A percentile compares a stretch with the other conserved stretches of the same genome.
Conservation (phyloP, 2,329 filamentous ascomycete genomes). For the Colletotrichum phormii region DNA sequence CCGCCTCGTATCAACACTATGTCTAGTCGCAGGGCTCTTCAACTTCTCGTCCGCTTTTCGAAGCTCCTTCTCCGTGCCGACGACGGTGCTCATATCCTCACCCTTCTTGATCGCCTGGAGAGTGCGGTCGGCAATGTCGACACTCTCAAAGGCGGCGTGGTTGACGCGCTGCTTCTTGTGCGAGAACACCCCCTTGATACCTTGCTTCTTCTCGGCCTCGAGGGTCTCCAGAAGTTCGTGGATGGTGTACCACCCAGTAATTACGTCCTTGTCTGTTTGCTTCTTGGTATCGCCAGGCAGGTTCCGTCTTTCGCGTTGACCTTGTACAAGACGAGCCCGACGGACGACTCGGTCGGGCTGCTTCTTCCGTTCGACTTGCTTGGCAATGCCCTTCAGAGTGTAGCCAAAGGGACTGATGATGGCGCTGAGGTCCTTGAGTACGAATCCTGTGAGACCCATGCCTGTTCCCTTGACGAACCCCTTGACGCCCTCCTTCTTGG, state of each 20-base stretch:
- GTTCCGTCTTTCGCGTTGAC: conserved; percentile 56
- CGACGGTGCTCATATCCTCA: conserved; percentile 51
- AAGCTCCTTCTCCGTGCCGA: conserved; percentile 42
- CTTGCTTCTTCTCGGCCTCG: conserved; percentile 47
- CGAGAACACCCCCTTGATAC: conserved; percentile 46
- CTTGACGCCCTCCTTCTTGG: conserved; percentile 61
- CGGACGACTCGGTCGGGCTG: conserved; percentile 66
- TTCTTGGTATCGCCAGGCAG: conserved; percentile 48
- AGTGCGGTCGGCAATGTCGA: conserved; percentile 57
- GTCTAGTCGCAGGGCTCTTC: conserved; percentile 26
- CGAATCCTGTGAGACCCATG: conserved; percentile 72
- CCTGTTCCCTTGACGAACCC: conserved; percentile 67
- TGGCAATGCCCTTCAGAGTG: conserved; percentile 72
- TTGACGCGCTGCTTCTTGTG: conserved; percentile 52
- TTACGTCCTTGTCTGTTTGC: conserved; percentile 45
- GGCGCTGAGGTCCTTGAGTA: conserved; percentile 74
- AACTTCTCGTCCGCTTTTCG: conserved; percentile 37
- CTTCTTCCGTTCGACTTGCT: conserved; percentile 65
- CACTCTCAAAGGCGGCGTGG: conserved; percentile 61
- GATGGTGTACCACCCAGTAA: conserved; percentile 56
- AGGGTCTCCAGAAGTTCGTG: conserved; percentile 53
- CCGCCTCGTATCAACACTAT: conserved; percentile 25
- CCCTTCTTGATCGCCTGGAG: conserved; percentile 59
- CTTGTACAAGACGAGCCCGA: conserved; percentile 69
- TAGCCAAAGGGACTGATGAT: conserved; percentile 71